Base-by-base conservation (phyloP, 768 basidiomycete genomes). In the Tylopilus sp. region DNA sequence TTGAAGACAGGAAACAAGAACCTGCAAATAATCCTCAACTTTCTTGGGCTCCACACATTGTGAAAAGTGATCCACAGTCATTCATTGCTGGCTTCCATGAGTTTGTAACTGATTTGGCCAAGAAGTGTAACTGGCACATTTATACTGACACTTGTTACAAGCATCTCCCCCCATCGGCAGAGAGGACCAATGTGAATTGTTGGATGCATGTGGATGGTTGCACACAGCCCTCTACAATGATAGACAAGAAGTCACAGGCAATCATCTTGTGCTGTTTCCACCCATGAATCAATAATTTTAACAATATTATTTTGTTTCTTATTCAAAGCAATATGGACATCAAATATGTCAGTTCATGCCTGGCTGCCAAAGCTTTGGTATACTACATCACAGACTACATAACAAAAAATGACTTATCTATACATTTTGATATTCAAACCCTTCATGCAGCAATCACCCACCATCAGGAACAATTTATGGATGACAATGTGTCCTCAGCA, bases 201-300 rank as follows among this genome's bases (percentile, higher is more conserved):
- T 10, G n/a, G 12, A 44, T 44, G 43, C 19, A 8, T 10, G 8
- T 44, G 4, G 4, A 29, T 19, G 43, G 43, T 2, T 10, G 13
- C 3, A 44, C 19, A 0, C 4, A 11, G 1, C 4, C 11, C 1
- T 1, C 6, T 1, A 44, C n/a, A 6, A 6, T 9, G 4, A 3
- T 44, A 6, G 43, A 44, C 14, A 5, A n/a, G 3, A 29, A 30
- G 4, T 19, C 28, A 1, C 9, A 19, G 6, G 29, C 43, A 1
- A 44, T 44, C n/a, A 2, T 33, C 12, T 7, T 45, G 3, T 21
- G 13, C 6, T 6, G 21, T 1, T 16, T 31, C 3, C 45, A 45
- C 33, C 45, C 30, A 1, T 33, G 30, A 13, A 31, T 45, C 3
- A 45, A 45, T 7, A 45, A 45, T 10, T 45, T 21, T 6, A 45